A percentile compares a stretch with the other conserved stretches of the same genome.
Evolutionary conservation across 371 early-diverging fungal species (phyloP).

Genomic region (Mucor racemosus): DNA sequence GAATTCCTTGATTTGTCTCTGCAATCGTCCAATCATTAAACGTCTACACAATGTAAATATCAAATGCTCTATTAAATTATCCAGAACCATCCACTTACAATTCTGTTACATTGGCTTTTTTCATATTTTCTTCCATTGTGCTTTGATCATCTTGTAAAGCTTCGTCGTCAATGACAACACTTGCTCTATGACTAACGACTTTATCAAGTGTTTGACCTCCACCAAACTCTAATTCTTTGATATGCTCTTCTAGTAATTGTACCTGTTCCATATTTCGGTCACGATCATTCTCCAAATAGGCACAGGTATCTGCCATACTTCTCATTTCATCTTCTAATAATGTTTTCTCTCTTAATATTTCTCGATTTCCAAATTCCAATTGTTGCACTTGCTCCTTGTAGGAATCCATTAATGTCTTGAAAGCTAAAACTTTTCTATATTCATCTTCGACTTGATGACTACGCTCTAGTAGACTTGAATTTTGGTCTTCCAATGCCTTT

Average conservation of each 20-base stretch:
- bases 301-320: slow-evolving; percentile 63
- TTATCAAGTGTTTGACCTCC: slow-evolving; percentile 36
- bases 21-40: slow-evolving; percentile 41
- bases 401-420: slow-evolving; percentile 82
- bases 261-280: slow-evolving; percentile 79
- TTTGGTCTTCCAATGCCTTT: slow-evolving; percentile 84
- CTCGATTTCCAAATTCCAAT: slow-evolving; percentile 72
- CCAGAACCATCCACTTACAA: slow-evolving; percentile 26
- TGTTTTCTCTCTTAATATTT: slow-evolving; percentile 69
- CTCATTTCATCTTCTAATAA: slow-evolving; percentile 72
- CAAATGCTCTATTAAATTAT: too few species aligned
- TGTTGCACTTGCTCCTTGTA: slow-evolving; percentile 84
- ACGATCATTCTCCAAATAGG: slow-evolving; percentile 68
- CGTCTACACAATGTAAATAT: slow-evolving; percentile 24
- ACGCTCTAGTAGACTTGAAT: slow-evolving; percentile 69
- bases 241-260: slow-evolving; percentile 77
- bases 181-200: slow-evolving; percentile 39
- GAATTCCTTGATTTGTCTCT: slow-evolving; percentile 47
- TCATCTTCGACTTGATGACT: slow-evolving; percentile 87
- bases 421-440: slow-evolving; percentile 77
- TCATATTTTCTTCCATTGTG: slow-evolving; percentile 54
- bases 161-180: slow-evolving; percentile 44
- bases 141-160: slow-evolving; percentile 23
- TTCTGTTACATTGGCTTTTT: slow-evolving; percentile 58
- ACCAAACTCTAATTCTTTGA: slow-evolving; percentile 82